Conservation (phyloP, 2,329 filamentous ascomycete species). For the Sodiomyces alkalinus region DNA sequence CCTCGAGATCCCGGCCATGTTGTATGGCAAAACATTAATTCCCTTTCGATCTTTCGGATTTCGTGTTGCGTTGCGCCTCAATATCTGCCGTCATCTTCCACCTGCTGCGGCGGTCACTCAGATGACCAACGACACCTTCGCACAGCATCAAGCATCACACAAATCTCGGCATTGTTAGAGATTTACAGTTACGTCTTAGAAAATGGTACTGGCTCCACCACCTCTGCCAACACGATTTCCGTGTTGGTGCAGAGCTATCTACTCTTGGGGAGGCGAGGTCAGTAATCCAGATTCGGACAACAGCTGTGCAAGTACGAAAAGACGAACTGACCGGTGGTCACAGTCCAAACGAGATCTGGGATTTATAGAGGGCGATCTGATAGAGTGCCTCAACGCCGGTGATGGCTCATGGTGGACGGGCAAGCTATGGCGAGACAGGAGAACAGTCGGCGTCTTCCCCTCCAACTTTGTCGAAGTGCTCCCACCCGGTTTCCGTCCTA, state of each 20-base stretch:
- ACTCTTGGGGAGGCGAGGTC: constrained; percentile 85
- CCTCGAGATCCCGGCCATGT: too few relatives aligned
- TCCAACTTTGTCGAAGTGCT: constrained; percentile 95
- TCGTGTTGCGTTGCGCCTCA: neutral
- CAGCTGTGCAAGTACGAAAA: neutral
- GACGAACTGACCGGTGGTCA: constrained; percentile 11
- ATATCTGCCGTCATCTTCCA: neutral
- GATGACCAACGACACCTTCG: constrained; percentile 1
- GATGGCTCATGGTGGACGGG: constrained; percentile 99
- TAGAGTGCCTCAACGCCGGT: constrained; percentile 94
- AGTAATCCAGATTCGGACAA: constrained; percentile 8
- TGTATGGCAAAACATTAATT: too few relatives aligned
- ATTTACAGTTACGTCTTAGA: too few relatives aligned
- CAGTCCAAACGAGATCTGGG: constrained; percentile 84
- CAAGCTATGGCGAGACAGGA: constrained; percentile 72
- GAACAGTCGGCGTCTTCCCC: constrained; percentile 84
- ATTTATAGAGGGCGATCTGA: constrained; percentile 93
- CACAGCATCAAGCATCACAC: neutral
- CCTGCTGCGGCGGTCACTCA: too few relatives aligned
- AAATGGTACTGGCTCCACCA: constrained; percentile 39
- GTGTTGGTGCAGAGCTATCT: constrained; percentile 82
- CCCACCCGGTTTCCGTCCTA: constrained; percentile 70
- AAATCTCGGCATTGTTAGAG: too few relatives aligned
- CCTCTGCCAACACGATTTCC: constrained; percentile 65
- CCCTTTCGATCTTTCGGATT: too few relatives aligned